These are phyloP conservation scores for Orbilia blumenaviensis DNA, from an alignment of 2,329 filamentous ascomycete species.

Conservation along the genomic window DNA sequence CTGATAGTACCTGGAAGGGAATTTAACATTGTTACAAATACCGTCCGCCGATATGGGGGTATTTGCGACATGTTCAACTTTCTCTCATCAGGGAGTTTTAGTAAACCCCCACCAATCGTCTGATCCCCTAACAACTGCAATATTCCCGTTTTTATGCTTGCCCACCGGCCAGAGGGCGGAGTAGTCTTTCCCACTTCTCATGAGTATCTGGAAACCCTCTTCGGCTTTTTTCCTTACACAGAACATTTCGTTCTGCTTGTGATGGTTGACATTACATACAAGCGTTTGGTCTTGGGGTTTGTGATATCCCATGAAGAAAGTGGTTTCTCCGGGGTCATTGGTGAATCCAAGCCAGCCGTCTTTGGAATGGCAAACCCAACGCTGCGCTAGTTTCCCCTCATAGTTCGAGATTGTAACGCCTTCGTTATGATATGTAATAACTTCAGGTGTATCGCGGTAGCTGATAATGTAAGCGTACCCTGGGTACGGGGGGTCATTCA, in stretches of 20 bases:
- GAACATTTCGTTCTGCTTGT: background rate
- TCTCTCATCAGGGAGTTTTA: background rate
- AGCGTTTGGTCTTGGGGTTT: background rate
- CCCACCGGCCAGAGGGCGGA: background rate
- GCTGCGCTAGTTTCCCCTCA: background rate
- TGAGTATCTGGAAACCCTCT: constrained; percentile 11
- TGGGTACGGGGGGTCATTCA: constrained; percentile 9
- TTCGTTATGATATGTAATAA: background rate
- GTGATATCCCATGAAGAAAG: background rate
- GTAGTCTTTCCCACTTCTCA: background rate
- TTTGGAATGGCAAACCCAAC: constrained; percentile 1
- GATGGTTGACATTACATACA: background rate
- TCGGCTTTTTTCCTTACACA: constrained; percentile 10
- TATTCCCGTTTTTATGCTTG: background rate
- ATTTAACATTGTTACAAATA: no score
- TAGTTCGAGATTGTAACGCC: background rate
- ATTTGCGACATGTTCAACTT: no score
- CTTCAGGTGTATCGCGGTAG: constrained; percentile 1
- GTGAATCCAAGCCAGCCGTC: constrained; percentile 28
- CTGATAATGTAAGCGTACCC: constrained; percentile 21
- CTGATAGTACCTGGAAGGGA: no score
- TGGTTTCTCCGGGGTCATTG: constrained; percentile 12
- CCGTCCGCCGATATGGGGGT: no score
- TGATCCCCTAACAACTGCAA: background rate
- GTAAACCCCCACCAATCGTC: constrained; percentile 29